These are phyloP conservation scores for Fagopyrum tataricum DNA, from an alignment of 148 eudicot species.

Conservation along the genomic window DNA sequence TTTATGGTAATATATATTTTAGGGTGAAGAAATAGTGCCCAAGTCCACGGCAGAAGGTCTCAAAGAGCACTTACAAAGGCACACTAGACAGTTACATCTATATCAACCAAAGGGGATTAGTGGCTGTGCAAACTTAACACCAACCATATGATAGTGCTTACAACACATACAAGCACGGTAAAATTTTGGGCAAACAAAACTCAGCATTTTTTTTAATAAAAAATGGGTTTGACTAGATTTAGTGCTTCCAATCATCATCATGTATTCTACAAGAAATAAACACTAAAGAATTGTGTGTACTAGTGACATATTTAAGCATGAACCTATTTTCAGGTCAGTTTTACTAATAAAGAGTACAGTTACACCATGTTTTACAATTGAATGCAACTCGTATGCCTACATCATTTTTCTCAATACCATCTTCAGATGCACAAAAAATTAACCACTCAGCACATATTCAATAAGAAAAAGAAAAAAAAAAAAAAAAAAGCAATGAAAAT, in stretches of 20 bases:
- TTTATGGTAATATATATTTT: too few species aligned
- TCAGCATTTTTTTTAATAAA: neutral
- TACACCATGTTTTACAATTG: neutral
- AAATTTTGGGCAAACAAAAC: neutral
- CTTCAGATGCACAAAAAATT: neutral
- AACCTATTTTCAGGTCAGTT: neutral
- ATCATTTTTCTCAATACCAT: neutral
- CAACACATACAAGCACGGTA: too few species aligned
- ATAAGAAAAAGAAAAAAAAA: too few species aligned
- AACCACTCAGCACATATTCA: neutral
- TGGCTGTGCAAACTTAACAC: too few species aligned
- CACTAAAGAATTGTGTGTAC: neutral
- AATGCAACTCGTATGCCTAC: neutral
- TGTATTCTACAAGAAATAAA: neutral
- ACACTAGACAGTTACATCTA: too few species aligned
- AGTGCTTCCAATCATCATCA: neutral
- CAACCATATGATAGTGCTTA: too few species aligned
- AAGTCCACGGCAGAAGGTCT: too few species aligned
- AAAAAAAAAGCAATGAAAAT: neutral
- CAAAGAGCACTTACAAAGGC: too few species aligned
- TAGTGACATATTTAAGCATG: neutral
- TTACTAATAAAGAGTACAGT: neutral
- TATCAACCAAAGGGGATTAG: too few species aligned
- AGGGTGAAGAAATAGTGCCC: too few species aligned
- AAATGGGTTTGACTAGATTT: neutral